Percentiles rank a stretch among this genome's conserved stretches.
phyloP scores from a whole-genome alignment of 345 rosid genomes.

The Clausena lansium region DNA sequence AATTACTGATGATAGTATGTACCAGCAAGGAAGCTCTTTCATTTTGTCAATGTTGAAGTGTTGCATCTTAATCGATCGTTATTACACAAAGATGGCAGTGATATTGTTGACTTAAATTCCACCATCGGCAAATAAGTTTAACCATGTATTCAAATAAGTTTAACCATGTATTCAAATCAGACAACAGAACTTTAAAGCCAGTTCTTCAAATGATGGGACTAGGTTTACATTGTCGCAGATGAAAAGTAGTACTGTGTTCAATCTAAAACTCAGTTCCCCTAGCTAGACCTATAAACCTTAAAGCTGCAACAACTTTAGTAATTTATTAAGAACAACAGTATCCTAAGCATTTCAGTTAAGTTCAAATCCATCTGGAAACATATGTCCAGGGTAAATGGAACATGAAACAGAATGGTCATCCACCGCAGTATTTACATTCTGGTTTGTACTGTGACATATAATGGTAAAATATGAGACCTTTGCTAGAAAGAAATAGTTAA shows the following conservation, averaged over 20 bases:
- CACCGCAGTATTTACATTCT: background rate
- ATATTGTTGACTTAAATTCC: background rate
- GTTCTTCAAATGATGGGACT: background rate
- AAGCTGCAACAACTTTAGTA: background rate
- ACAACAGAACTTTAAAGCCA: background rate
- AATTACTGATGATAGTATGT: background rate
- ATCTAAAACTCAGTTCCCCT: background rate
- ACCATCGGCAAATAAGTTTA: background rate
- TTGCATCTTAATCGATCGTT: background rate
- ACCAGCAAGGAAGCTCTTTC: conserved; percentile 8
- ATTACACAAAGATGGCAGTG: background rate
- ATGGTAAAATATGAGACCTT: background rate
- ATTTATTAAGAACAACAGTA: background rate
- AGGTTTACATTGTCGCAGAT: background rate
- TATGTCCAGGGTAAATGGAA: background rate
- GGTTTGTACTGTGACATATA: background rate
- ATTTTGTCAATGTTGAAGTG: background rate
- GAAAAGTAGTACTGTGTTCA: background rate
- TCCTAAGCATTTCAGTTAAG: background rate
- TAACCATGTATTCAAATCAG: background rate
- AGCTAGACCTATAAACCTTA: background rate
- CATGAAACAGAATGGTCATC: background rate
- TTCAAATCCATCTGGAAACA: background rate
- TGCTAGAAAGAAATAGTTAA: background rate
- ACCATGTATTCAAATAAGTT: background rate